Conservation (phyloP, 164 flowering plant genomes). For the Stephania japonica region DNA sequence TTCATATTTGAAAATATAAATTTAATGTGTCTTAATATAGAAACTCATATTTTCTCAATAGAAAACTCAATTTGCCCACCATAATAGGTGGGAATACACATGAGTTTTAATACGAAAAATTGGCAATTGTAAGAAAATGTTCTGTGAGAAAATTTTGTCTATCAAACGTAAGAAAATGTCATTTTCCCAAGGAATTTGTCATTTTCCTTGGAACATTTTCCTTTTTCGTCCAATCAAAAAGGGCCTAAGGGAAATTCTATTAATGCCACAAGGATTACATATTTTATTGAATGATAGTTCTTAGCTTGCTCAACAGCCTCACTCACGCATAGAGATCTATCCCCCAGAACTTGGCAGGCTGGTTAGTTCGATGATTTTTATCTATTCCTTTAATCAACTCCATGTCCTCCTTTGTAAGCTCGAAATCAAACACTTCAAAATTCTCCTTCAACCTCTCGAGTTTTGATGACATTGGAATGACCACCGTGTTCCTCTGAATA, state of each 20-base stretch:
- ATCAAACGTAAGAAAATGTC: too few species aligned
- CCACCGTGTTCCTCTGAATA: conserved; percentile 69
- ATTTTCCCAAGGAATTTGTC: too few species aligned
- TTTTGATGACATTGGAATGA: conserved; percentile 84
- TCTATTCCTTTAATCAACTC: conserved; percentile 53
- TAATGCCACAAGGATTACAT: background rate
- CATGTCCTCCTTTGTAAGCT: conserved; percentile 74
- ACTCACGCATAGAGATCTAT: conserved; percentile 56
- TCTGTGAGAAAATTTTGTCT: too few species aligned
- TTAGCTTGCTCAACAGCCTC: background rate
- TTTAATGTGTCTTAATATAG: too few species aligned
- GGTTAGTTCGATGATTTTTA: conserved; percentile 57
- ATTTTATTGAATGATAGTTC: background rate
- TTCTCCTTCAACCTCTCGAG: conserved; percentile 70
- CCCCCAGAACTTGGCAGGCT: conserved; percentile 89
- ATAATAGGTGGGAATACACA: too few species aligned
- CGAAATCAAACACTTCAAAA: conserved; percentile 68
- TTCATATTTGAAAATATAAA: too few species aligned
- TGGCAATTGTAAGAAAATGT: too few species aligned
- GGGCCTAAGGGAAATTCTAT: background rate
- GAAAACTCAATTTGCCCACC: too few species aligned
- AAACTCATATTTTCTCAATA: too few species aligned
- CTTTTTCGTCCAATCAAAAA: too few species aligned
- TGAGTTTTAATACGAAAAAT: too few species aligned
- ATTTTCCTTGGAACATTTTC: too few species aligned